Evolutionary conservation across 495 filamentous ascomycete species (phyloP), one percentile per base, ranked within the genome.

Genomic region (Aspergillus diversus): DNA sequence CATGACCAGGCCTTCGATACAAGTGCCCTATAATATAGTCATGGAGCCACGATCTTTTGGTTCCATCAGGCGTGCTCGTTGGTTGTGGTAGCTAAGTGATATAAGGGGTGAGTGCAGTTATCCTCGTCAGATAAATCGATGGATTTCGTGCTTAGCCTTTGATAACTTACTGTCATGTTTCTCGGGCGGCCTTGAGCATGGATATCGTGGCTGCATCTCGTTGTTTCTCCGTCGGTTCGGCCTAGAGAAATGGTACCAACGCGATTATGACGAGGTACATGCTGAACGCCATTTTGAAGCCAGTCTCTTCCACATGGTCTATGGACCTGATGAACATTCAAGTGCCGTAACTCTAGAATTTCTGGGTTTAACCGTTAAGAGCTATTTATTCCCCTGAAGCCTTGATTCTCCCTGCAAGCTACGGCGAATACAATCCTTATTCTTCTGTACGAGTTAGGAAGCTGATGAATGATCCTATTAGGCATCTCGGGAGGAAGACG

Each of bases 1-100:
- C 61, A 73, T 83, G 78, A 61, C 62, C 82, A 84, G 84, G 85
- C 80, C 86, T 89, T 84, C 90, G 92, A 97, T 97, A 96, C 92
- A 90, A 90, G 80, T 91, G 86, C 89, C 92, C 92, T 71, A 97
- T 73, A 27, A 27, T 27, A 27, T 1, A 97, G 78, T 34, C 64
- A 68, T 51, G 62, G 60, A 39, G 63, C 61, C 61, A 65, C 52
- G 73, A 63, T 73, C 73, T 72, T 58, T 72, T 71, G 56, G 39
- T 16, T 31, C 33, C 16, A 17, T 15, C 21, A 15, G 37, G 27
- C 46, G 46, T 64, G 51, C 11, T 32, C 15, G 57, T 34, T 27
- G 47, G 39, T 65, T 55, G 63, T 49, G 34, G 31, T 54, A 39
- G 50, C 63, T 68, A 66, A 65, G 55, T 60, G 62, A 58, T 58